Evolutionary conservation across 1,139 yeast genomes (phyloP).

Genomic region (Suhomyces ambrosiae): DNA sequence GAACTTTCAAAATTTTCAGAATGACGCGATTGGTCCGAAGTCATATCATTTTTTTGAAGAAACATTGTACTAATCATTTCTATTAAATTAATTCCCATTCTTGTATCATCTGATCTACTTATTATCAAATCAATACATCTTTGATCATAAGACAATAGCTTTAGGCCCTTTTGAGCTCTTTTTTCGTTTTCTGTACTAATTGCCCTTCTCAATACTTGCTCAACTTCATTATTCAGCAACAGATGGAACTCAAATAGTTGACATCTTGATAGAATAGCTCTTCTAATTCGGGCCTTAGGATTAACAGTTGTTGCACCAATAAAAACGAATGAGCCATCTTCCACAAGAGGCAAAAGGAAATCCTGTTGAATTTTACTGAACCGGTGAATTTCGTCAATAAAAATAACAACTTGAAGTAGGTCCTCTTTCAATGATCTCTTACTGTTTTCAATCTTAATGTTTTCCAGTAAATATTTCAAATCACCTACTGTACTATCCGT

Average conservation of each 20-base stretch:
- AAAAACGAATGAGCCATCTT: slow-evolving; percentile 42
- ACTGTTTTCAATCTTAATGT: slow-evolving; percentile 28
- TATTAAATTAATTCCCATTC: slow-evolving; percentile 35
- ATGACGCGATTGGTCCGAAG: background rate
- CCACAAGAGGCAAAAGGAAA: slow-evolving; percentile 43
- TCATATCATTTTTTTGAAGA: slow-evolving; percentile 1
- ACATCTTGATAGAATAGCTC: slow-evolving; percentile 45
- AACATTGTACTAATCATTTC: slow-evolving; percentile 30
- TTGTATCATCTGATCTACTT: slow-evolving; percentile 28
- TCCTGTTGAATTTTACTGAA: slow-evolving; percentile 46
- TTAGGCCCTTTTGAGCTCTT: slow-evolving; percentile 14
- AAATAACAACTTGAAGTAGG: slow-evolving; percentile 34
- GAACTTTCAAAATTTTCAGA: too few species aligned
- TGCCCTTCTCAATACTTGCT: slow-evolving; percentile 28
- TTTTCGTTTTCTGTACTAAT: slow-evolving; percentile 32
- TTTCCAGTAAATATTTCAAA: slow-evolving; percentile 28
- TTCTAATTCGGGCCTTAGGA: slow-evolving; percentile 35
- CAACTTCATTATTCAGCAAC: slow-evolving; percentile 24
- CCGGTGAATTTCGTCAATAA: slow-evolving; percentile 49
- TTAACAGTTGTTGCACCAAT: slow-evolving; percentile 49
- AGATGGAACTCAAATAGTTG: slow-evolving; percentile 35
- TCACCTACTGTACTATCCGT: slow-evolving; percentile 39
- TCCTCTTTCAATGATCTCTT: slow-evolving; percentile 19
- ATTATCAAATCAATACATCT: slow-evolving; percentile 21
- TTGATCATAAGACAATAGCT: slow-evolving; percentile 17